phyloP scores from a whole-genome alignment of 768 basidiomycete genomes.

The Tylopilus intermedius region DNA sequence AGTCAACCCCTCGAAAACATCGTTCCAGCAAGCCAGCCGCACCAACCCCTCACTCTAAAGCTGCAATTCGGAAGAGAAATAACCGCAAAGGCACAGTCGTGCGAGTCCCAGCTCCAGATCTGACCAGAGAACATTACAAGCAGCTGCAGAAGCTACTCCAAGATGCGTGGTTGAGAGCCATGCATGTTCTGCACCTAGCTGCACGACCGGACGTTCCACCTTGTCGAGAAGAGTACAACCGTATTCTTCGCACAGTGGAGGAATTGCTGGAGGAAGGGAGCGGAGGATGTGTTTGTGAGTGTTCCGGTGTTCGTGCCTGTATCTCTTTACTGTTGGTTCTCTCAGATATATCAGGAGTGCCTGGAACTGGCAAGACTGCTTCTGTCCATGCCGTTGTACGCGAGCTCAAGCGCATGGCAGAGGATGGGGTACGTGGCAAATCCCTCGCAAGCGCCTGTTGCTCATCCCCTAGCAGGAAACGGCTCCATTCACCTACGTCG shows the following conservation, averaged over 20 bases:
- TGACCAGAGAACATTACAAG: slow-evolving; percentile 34
- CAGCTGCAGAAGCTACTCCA: slow-evolving; percentile 50
- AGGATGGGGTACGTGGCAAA: slow-evolving; percentile 54
- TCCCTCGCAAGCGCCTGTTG: neutral
- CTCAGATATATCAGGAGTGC: slow-evolving; percentile 93
- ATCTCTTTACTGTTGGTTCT: neutral
- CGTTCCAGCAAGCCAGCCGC: slow-evolving; percentile 43
- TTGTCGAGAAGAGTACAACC: slow-evolving; percentile 79
- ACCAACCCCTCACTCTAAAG: slow-evolving; percentile 76
- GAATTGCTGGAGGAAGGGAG: slow-evolving; percentile 88
- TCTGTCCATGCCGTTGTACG: slow-evolving; percentile 92
- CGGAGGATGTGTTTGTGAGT: slow-evolving; percentile 91
- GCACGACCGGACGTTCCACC: slow-evolving; percentile 86
- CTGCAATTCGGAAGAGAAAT: slow-evolving; percentile 48
- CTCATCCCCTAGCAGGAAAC: slow-evolving; percentile 57
- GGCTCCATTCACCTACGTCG: slow-evolving; percentile 92
- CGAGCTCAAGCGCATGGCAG: slow-evolving; percentile 85
- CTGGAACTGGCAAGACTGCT: slow-evolving; percentile 98
- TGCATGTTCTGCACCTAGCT: slow-evolving; percentile 90
- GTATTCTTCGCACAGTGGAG: slow-evolving; percentile 70
- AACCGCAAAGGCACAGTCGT: slow-evolving; percentile 27
- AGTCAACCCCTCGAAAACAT: slow-evolving; percentile 34
- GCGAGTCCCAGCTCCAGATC: slow-evolving; percentile 34
- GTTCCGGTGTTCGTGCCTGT: neutral
- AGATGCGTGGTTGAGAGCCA: slow-evolving; percentile 82